Evolutionary conservation across 2,329 filamentous ascomycete species (phyloP).

Genomic region (Chaetomiaceae sp.): DNA sequence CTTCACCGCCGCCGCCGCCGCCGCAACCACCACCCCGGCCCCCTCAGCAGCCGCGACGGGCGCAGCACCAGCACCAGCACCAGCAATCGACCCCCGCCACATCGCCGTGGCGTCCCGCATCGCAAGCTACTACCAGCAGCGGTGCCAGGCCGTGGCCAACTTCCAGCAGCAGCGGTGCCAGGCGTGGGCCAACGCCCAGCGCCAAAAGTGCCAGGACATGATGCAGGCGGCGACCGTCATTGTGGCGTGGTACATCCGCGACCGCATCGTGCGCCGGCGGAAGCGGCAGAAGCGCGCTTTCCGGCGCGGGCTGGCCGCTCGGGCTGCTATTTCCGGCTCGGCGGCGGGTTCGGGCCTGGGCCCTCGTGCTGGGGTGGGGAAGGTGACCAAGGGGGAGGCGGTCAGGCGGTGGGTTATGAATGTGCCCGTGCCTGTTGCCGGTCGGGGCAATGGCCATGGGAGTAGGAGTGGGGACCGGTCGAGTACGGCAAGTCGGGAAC

Average conservation of each 20-base stretch:
- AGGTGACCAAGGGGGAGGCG: conserved; percentile 37
- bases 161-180: conserved; percentile 47
- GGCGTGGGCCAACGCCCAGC: conserved; percentile 44
- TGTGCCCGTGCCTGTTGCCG: conserved; percentile 11
- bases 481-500: conserved; percentile 9
- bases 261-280: conserved; percentile 42
- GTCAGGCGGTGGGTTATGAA: conserved; percentile 42
- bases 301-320: conserved; percentile 36
- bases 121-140: conserved; percentile 46
- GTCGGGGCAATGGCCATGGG: not conserved
- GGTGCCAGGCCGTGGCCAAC: conserved; percentile 44
- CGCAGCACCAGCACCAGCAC: not conserved
- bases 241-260: conserved; percentile 47
- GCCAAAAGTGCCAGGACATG: conserved; percentile 46
- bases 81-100: conserved; percentile 38
- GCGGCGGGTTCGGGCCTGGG: not conserved
- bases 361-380: not conserved
- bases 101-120: conserved; percentile 45
- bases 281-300: conserved; percentile 40
- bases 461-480: not conserved
- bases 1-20: not conserved
- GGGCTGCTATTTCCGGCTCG: conserved; percentile 17
- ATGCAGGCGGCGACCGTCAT: conserved; percentile 47
- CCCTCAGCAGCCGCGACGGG: no score
- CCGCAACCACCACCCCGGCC: not conserved